Evolutionary conservation across 441 rosid species (phyloP).

Genomic region (Syzygium malaccense): DNA sequence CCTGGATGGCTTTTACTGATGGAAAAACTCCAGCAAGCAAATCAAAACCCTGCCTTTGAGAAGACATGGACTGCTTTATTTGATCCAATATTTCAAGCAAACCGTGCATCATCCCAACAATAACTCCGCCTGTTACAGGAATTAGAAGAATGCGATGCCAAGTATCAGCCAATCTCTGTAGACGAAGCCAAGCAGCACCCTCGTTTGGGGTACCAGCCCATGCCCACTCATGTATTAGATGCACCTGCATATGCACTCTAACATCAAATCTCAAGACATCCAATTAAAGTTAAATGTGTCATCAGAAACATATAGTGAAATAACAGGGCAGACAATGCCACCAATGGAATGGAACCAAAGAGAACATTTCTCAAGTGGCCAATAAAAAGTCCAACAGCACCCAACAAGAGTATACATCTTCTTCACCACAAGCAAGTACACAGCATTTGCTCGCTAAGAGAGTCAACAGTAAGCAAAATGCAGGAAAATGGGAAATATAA

Average conservation of each 20-base stretch:
- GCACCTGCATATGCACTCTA: slow-evolving; percentile 44
- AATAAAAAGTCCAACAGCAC: background rate
- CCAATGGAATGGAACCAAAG: background rate
- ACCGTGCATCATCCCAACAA: slow-evolving; percentile 98
- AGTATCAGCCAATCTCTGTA: slow-evolving; percentile 77
- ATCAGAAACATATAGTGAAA: background rate
- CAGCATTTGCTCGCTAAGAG: background rate
- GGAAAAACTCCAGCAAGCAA: slow-evolving; percentile 82
- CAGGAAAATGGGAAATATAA: background rate
- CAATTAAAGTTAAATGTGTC: background rate
- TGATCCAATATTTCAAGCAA: slow-evolving; percentile 80
- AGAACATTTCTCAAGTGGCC: background rate
- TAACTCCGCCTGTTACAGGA: slow-evolving; percentile 92
- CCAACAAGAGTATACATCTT: background rate
- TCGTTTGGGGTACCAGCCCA: slow-evolving; percentile 98
- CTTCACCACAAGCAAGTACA: background rate
- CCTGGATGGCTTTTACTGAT: slow-evolving; percentile 82
- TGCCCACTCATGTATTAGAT: slow-evolving; percentile 87
- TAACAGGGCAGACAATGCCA: background rate
- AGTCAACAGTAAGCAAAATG: background rate
- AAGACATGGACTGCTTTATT: slow-evolving; percentile 62
- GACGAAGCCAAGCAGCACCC: slow-evolving; percentile 95
- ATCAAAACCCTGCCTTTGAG: slow-evolving; percentile 67
- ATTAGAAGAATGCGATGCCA: slow-evolving; percentile 95
- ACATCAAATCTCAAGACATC: background rate